Evolutionary conservation across 1,139 yeast species (phyloP).

Genomic region (Yamadazyma dendronema): DNA sequence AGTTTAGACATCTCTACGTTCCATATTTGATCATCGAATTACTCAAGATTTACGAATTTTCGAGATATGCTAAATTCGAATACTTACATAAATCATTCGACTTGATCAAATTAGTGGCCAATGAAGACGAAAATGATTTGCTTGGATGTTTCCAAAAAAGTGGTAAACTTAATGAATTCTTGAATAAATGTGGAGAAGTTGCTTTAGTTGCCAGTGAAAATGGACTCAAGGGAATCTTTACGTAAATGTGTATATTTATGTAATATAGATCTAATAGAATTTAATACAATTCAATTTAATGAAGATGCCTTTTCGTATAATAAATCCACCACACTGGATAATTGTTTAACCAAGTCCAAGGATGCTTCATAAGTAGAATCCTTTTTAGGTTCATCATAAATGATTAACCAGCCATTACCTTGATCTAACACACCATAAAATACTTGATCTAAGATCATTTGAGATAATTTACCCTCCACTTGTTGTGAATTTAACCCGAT

Average conservation of each 20-base stretch:
- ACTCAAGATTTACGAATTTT: conserved; percentile 49
- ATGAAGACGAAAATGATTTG: conserved; percentile 39
- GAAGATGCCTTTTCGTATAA: conserved; percentile 92
- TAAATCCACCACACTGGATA: conserved; percentile 86
- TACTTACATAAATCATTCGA: conserved; percentile 54
- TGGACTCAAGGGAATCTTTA: conserved; percentile 17
- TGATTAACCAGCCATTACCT: conserved; percentile 96
- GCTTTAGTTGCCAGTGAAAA: conserved; percentile 48
- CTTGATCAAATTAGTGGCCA: conserved; percentile 51
- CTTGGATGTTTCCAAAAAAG: conserved; percentile 54
- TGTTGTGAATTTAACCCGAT: conserved; percentile 87
- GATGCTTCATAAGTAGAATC: conserved; percentile 91
- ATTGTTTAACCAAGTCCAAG: conserved; percentile 79
- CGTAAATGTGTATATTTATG: conserved; percentile 2
- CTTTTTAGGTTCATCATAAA: conserved; percentile 84
- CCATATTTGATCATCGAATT: conserved; percentile 70
- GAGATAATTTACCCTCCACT: conserved; percentile 91
- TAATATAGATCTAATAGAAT: not conserved
- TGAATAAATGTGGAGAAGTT: conserved; percentile 56
- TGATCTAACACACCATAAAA: conserved; percentile 96
- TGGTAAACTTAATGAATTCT: conserved; percentile 63
- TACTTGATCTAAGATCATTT: conserved; percentile 93
- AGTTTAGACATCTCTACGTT: conserved; percentile 65
- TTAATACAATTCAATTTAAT: conserved; percentile 53
- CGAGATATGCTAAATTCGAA: conserved; percentile 37